Conservation (phyloP, 164 flowering plant genomes). For the Magnolia sinica region DNA sequence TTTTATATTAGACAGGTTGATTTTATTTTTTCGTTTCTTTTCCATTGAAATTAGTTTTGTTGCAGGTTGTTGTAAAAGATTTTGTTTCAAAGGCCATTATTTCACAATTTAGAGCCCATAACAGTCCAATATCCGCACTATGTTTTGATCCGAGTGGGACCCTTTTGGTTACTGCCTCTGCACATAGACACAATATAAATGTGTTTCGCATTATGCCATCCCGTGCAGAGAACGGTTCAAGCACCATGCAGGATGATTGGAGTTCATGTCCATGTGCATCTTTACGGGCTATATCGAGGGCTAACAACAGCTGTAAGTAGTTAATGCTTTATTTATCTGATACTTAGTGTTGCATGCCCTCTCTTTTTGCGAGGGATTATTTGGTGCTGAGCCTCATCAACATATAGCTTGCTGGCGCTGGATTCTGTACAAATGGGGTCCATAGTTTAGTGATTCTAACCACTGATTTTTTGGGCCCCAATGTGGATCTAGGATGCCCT, state of each 20-base stretch:
- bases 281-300: conserved; percentile 94
- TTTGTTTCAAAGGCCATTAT: conserved; percentile 65
- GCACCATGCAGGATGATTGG: conserved; percentile 60
- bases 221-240: conserved; percentile 43
- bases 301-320: conserved; percentile 82
- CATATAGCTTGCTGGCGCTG: background rate
- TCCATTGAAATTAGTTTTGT: background rate
- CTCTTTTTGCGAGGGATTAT: background rate
- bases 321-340: background rate
- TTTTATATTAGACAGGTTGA: background rate
- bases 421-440: too few species aligned
- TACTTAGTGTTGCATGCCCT: background rate
- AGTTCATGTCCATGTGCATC: conserved; percentile 84
- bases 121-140: conserved; percentile 89
- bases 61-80: conserved; percentile 87
- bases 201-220: conserved; percentile 87
- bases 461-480: too few species aligned
- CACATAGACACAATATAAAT: conserved; percentile 86
- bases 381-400: background rate
- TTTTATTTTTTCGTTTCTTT: background rate
- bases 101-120: conserved; percentile 87
- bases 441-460: too few species aligned
- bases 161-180: conserved; percentile 86
- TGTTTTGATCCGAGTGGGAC: conserved; percentile 96
- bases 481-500: too few species aligned